Evolutionary conservation across 179 eudicot genomes (phyloP), one percentile per base, ranked within the genome.

Genomic region (Sideroxylon spinosum): DNA sequence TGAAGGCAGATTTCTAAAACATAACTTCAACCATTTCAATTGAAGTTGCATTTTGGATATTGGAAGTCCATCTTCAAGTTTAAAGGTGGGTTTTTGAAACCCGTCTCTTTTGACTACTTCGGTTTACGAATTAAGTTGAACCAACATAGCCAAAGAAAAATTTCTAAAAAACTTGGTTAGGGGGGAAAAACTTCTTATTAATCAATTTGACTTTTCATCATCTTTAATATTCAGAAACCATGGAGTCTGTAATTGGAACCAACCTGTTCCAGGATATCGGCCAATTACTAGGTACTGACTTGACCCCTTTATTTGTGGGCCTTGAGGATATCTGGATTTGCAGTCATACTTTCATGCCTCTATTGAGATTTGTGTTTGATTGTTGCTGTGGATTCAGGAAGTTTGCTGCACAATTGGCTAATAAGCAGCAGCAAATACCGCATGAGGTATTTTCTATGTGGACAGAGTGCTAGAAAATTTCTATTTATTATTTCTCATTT

Each of bases 211-310:
- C 49, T 17, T 17, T 76, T 64, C 50, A 19, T 65, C 72, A 62
- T 44, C 55, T 76, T 69, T 59, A 22, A 46, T 19, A 7, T 81
- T 74, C 84, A 94, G 96, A 78, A 86, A 81, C 59, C 81, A 86
- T 86, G 92, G 78, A 68, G 64, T 77, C 64, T 32, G 78, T 71
- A 74, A 61, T 48, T 84, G 83, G 86, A 84, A 71, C 68, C 90
- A 79, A 29, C 81, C 79, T 14, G 44, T 75, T 67, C 91, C 83
- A 26, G 84, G 75, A 50, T 84, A 85, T 81, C 94, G 96, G 14
- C 96, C 94, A 0, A 71, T 91, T 80, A 89, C 94, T 32, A 90
- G 97, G 98, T 94, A 70, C 56, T 85, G 75, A 32, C 23, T 6
- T 37, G 14, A 20, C 37, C 73, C 53, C 55, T 59, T 46, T 50